Percentiles rank a stretch among this genome's conserved stretches.
Conservation (phyloP, 2,329 filamentous ascomycete genomes). For the Trichoderma sp. region DNA sequence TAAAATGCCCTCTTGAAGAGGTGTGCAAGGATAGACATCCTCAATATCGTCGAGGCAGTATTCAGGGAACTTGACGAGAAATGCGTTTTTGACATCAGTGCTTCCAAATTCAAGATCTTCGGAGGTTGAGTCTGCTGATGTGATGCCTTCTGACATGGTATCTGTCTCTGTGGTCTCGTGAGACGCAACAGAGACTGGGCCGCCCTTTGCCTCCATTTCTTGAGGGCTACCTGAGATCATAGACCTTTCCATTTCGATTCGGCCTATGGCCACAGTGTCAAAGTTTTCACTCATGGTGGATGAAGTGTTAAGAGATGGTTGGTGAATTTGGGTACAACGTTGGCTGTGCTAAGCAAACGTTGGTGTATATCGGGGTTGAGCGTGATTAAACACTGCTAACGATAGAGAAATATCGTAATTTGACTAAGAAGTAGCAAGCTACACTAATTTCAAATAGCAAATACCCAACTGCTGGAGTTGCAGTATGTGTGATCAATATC, state of each 20-base stretch:
- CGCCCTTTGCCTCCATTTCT: background rate
- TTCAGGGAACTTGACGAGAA: background rate
- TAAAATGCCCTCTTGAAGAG: conserved; percentile 11
- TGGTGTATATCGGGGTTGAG: background rate
- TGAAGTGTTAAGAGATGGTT: background rate
- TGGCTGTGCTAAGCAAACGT: background rate
- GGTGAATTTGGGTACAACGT: background rate
- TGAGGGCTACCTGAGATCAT: background rate
- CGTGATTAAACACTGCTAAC: background rate
- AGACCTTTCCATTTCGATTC: background rate
- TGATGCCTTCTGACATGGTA: background rate
- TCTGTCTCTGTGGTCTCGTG: background rate
- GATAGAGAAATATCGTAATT: background rate
- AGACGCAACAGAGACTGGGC: background rate
- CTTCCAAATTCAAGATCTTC: background rate
- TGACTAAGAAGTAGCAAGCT: background rate
- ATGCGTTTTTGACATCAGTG: background rate
- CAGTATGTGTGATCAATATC: background rate
- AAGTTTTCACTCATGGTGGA: background rate
- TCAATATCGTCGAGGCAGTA: background rate
- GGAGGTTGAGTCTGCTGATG: background rate
- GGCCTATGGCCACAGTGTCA: background rate
- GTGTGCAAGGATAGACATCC: background rate
- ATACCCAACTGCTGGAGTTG: background rate
- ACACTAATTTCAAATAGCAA: background rate